Base-by-base conservation (phyloP, 108 stramenopile genomes). In the Pinguiococcus pyrenoidosus region DNA sequence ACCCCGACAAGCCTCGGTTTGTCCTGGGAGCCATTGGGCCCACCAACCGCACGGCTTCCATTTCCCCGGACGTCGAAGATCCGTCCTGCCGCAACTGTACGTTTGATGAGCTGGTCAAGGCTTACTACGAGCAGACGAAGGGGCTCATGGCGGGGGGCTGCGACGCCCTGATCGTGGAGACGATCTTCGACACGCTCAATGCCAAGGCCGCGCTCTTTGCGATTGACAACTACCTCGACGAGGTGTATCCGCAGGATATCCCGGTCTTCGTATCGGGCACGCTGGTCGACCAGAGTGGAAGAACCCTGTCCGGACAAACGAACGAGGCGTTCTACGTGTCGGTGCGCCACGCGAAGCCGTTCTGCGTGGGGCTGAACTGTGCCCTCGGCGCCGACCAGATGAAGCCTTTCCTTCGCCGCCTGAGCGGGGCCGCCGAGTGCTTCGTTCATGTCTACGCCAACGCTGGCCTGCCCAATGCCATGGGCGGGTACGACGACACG, bases 361-460 rank as follows among this genome's bases (percentile, higher is more conserved):
- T 96, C 82, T 91, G 89, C 68, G 85, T 96, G 16, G 95, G 95
- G 29, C 69, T 96, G 72, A 96, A 96, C 77, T 96, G 95, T 65
- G 95, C 95, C 20, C 73, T 96, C 29, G 95, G 95, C 13, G 95
- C 95, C 13, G 52, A 74, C 52, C 91, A 92, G 70, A 96, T 96
- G 95, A 52, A 51, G 29, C 95, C 94, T 4, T 96, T 96, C 59
- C 75, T 96, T 37, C 77, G 89, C 70, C 80, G 84, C 37, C 75
- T 96, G 44, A 54, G 82, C 44, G 75, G 83, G 41, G 65, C 59
- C 55, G 91, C 80, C 9, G 95, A 96, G 69, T 92, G 90, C 71
- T 96, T 87, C 53, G 73, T 96, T 38, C 89, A 89, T 56, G 88
- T 90, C 22, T 96, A 96, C 74, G 83, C 88, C 29, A 96, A 96